Evolutionary conservation across 2,329 filamentous ascomycete species (phyloP), one percentile per base, ranked within the genome.

Genomic region (Beauveria brongniartii): DNA sequence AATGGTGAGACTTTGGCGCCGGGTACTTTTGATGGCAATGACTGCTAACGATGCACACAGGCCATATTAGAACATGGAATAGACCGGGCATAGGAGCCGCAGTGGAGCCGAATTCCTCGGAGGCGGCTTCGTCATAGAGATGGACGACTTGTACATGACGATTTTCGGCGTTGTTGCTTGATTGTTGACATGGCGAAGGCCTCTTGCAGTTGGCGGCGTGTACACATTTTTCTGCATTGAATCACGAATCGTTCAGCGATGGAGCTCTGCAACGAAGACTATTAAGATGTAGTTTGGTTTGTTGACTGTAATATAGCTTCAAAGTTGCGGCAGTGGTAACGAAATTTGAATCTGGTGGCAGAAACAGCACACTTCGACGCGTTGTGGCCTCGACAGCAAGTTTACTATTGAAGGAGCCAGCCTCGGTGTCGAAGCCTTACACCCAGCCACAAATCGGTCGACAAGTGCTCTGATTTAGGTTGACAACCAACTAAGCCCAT

Each of bases 1-100:
- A 90, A 87, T 75, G 93, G 93, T 95, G 78, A 74, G 87, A 79
- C 24, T 24, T 20, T 51, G 8, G 12, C 22, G 28, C 22, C 9
- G 5, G 2, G n/a, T 40, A 10, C 30, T 26, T 6, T 50, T 51
- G 22, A 2, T 47, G 4, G 57, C 52, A 24, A 52, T 43, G 5
- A 12, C 24, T 34, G 57, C 58, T 61, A 61, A 55, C 63, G 56
- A 47, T 30, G 44, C 59, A 46, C 10, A 28, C 71, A 91, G 88
- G 89, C 43, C 89, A 92, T 71, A 82, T 67, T 46, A 58, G 63
- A 24, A 66, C 65, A 5, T 67, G 65, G 65, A 64, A 63, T 6
- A 44, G 63, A 40, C 63, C 63, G 24, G 63, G 61, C 16, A 61
- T 63, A 52, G 61, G 61, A 34, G 52, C 61, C 7, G 57, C 56